These are phyloP conservation scores for Didymella exigua DNA, from an alignment of 2,329 filamentous ascomycete genomes.

Conservation along the genomic window DNA sequence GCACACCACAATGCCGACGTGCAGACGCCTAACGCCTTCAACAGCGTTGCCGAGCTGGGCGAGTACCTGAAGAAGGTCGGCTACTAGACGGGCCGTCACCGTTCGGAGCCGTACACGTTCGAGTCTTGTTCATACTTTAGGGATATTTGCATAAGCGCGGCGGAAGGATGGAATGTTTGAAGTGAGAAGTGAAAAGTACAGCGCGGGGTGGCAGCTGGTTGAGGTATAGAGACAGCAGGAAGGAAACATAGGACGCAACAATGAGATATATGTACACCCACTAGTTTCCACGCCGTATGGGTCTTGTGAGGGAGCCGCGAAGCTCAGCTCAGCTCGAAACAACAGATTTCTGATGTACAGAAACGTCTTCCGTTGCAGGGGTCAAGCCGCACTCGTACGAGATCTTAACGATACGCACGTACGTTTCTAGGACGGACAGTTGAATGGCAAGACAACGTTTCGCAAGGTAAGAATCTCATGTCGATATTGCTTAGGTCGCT, in stretches of 20 bases:
- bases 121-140: conserved; percentile 30
- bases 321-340: too few species aligned
- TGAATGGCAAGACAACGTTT: not conserved
- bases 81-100: conserved; percentile 62
- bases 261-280: conserved; percentile 19
- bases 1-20: conserved; percentile 80
- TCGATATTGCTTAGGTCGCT: conserved; percentile 11
- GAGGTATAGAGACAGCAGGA: not conserved
- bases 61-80: conserved; percentile 82
- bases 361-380: too few species aligned
- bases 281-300: not conserved
- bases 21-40: conserved; percentile 75
- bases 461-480: not conserved
- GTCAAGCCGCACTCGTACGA: too few species aligned
- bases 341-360: too few species aligned
- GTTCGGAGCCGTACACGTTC: conserved; percentile 32
- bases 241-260: conserved; percentile 12
- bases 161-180: not conserved
- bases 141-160: conserved; percentile 44
- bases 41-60: conserved; percentile 80
- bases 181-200: conserved; percentile 3
- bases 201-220: conserved; percentile 3
- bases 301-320: not conserved
- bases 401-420: too few species aligned
- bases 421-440: too few species aligned